Conservation (phyloP, 441 rosid species). For the Populus trichocarpa region DNA sequence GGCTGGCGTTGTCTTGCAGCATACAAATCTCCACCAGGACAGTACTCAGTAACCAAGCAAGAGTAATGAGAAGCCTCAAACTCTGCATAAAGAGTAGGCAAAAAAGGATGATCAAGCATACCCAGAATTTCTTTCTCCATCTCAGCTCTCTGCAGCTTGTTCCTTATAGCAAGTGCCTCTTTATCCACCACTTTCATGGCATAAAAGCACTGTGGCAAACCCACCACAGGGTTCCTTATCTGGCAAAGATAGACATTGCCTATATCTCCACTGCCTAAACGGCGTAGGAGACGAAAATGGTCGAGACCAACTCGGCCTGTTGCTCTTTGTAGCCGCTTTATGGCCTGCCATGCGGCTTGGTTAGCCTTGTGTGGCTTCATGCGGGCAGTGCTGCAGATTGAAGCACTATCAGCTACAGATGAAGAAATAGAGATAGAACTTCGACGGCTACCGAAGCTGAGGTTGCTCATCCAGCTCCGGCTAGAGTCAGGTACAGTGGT, state of each 20-base stretch:
- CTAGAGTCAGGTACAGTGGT: slow-evolving; percentile 60
- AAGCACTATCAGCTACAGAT: slow-evolving; percentile 29
- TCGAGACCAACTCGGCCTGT: slow-evolving; percentile 69
- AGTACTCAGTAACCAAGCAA: slow-evolving; percentile 82
- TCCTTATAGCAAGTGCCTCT: slow-evolving; percentile 71
- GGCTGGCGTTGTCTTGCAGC: slow-evolving; percentile 68
- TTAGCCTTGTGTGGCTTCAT: slow-evolving; percentile 89
- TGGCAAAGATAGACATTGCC: slow-evolving; percentile 91
- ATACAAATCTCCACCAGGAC: slow-evolving; percentile 88
- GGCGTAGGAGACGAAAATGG: slow-evolving; percentile 67
- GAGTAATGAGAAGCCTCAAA: slow-evolving; percentile 91
- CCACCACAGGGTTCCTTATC: slow-evolving; percentile 54
- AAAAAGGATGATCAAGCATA: slow-evolving; percentile 82
- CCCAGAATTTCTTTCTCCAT: slow-evolving; percentile 82
- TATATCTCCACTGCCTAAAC: slow-evolving; percentile 81
- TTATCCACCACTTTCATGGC: slow-evolving; percentile 93
- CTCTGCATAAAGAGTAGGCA: slow-evolving; percentile 80
- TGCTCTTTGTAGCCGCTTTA: slow-evolving; percentile 48
- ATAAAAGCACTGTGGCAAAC: slow-evolving; percentile 52
- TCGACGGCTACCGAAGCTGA: slow-evolving; percentile 70
- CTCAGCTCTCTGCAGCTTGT: slow-evolving; percentile 75
- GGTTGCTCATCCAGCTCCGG: slow-evolving; percentile 88
- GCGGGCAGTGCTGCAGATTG: slow-evolving; percentile 18
- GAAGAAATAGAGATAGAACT: slow-evolving; percentile 57
- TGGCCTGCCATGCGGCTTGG: slow-evolving; percentile 84